Percentiles rank a stretch among this genome's conserved stretches.
Conservation (phyloP, 2,329 filamentous ascomycete species). For the Cryphonectria radicalis region DNA sequence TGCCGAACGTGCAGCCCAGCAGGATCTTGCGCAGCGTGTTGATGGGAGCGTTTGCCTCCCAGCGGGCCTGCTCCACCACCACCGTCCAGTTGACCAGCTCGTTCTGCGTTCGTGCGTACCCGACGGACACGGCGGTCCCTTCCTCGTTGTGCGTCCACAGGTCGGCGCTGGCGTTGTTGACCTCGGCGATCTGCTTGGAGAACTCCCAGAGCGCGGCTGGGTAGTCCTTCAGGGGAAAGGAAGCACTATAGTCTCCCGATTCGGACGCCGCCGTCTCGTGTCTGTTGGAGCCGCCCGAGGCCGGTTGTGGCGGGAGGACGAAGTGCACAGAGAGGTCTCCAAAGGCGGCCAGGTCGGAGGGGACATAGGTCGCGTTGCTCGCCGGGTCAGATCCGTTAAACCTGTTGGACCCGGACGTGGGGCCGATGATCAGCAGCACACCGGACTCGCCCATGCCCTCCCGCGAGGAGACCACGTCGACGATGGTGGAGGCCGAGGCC, state of each 20-base stretch:
- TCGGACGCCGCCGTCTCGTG: slow-evolving; percentile 50
- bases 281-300: slow-evolving; percentile 48
- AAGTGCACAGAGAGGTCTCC: slow-evolving; percentile 57
- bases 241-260: slow-evolving; percentile 47
- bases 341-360: slow-evolving; percentile 43
- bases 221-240: slow-evolving; percentile 66
- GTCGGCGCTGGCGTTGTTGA: slow-evolving; percentile 71
- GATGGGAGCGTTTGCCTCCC: slow-evolving; percentile 79
- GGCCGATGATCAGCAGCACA: slow-evolving; percentile 71
- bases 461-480: slow-evolving; percentile 62
- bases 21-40: slow-evolving; percentile 77
- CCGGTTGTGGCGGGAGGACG: slow-evolving; percentile 59
- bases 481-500: slow-evolving; percentile 68
- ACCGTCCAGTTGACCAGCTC: slow-evolving; percentile 80
- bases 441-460: slow-evolving; percentile 76
- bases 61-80: slow-evolving; percentile 74
- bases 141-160: slow-evolving; percentile 77
- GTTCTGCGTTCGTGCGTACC: slow-evolving; percentile 72
- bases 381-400: slow-evolving; percentile 54
- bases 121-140: slow-evolving; percentile 72
- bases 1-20: slow-evolving; percentile 83
- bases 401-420: slow-evolving; percentile 67
- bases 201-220: slow-evolving; percentile 67
- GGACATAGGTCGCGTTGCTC: slow-evolving; percentile 52
- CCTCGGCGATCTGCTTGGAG: slow-evolving; percentile 49